A percentile compares a stretch with the other conserved stretches of the same genome.
These are phyloP conservation scores for Neodidymelliopsis sp. DNA, from an alignment of 2,329 filamentous ascomycete species.

Conservation along the genomic window DNA sequence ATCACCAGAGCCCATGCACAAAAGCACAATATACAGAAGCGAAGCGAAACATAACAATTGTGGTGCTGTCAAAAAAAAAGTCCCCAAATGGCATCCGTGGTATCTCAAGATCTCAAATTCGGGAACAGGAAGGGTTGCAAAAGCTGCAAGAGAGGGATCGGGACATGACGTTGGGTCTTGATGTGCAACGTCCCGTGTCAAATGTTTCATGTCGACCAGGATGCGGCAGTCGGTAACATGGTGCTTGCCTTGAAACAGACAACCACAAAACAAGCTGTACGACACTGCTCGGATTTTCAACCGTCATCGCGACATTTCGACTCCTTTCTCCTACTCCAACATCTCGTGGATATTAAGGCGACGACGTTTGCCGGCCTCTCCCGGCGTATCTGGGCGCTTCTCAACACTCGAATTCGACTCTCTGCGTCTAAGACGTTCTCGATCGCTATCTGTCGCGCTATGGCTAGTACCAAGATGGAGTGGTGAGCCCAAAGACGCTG, in stretches of 20 bases:
- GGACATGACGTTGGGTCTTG: neutral
- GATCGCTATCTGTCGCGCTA: constrained; percentile 26
- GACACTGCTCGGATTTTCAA: constrained; percentile 8
- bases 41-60: neutral
- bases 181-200: constrained; percentile 5
- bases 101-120: constrained; percentile 16
- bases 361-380: constrained; percentile 44
- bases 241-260: constrained; percentile 7
- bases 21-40: neutral
- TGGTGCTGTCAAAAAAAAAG: constrained; percentile 1
- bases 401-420: constrained; percentile 39
- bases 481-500: constrained; percentile 43
- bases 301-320: constrained; percentile 3
- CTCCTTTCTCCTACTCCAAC: constrained; percentile 34
- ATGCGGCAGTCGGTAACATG: constrained; percentile 6
- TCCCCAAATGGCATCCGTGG: constrained; percentile 3
- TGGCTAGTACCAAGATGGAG: constrained; percentile 32
- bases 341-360: constrained; percentile 49
- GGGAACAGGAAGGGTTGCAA: constrained; percentile 1
- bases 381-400: constrained; percentile 41
- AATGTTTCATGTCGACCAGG: constrained; percentile 12
- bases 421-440: constrained; percentile 35
- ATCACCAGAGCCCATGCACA: neutral
- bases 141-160: neutral
- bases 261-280: constrained; percentile 10